These are phyloP conservation scores for Yamadazyma tumulicola DNA, from an alignment of 805 yeast species.

Conservation along the genomic window DNA sequence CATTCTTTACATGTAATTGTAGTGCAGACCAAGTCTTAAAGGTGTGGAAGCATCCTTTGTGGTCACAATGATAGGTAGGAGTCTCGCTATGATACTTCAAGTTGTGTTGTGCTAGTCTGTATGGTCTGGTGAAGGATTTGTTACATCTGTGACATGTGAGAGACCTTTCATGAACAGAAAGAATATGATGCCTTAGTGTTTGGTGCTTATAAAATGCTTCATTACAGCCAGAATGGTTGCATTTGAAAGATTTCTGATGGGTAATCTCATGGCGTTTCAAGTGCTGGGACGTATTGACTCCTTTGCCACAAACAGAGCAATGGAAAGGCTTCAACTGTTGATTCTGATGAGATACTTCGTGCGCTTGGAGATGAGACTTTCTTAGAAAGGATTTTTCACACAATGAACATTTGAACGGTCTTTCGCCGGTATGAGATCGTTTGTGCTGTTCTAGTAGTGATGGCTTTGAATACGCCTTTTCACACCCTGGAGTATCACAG, in stretches of 20 bases:
- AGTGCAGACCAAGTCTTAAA: conserved; percentile 74
- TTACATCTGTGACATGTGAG: conserved; percentile 63
- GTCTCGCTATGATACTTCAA: conserved; percentile 58
- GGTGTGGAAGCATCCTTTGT: conserved; percentile 53
- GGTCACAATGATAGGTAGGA: conserved; percentile 58
- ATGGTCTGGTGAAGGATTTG: conserved; percentile 60
- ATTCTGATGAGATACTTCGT: conserved; percentile 56
- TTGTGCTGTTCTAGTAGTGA: conserved; percentile 78
- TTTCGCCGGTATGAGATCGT: conserved; percentile 72
- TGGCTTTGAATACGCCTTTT: conserved; percentile 76
- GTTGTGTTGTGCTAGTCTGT: conserved; percentile 63
- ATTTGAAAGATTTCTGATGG: conserved; percentile 62
- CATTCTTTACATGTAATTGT: conserved; percentile 65
- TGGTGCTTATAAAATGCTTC: conserved; percentile 74
- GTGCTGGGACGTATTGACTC: conserved; percentile 78
- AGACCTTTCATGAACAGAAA: conserved; percentile 54
- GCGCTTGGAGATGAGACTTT: conserved; percentile 79
- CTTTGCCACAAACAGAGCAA: conserved; percentile 77
- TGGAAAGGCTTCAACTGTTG: conserved; percentile 61
- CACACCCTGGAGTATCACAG: conserved; percentile 67
- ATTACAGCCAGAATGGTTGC: conserved; percentile 59
- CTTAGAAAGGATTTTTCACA: conserved; percentile 70
- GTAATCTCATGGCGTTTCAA: conserved; percentile 77
- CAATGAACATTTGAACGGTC: conserved; percentile 66
- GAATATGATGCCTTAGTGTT: conserved; percentile 67